Evolutionary conservation across 129 eudicot genomes (phyloP), one percentile per base, ranked within the genome.

Genomic region (Pseudognaphalium luteoalbum): DNA sequence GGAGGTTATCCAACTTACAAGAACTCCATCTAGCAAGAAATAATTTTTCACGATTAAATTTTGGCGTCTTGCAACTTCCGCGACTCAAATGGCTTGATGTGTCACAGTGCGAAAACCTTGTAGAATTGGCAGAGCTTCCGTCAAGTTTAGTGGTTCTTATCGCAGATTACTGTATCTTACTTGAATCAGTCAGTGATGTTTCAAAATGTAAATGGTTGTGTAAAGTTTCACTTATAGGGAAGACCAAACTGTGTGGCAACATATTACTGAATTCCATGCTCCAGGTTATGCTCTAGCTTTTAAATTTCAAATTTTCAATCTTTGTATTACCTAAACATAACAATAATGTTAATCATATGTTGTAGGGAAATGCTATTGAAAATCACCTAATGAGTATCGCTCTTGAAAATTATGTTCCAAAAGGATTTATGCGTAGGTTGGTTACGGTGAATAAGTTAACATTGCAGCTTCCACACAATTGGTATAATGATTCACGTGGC

Each of bases 151-250:
- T 58, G 4, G 20, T 10, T 73, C 77, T 73, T 58, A 35, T 15
- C 7, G 69, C 68, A 5, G 17, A 58, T 15, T 19, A 14, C 11
- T 73, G 77, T 41, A 8, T 0, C 10, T 57, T 56, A 25, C 77
- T 73, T 6, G 66, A 35, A 15, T 37, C 8, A 7, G 57, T 60
- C 32, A 41, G 70, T 22, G 60, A 60, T 17, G 62, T 32, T 20
- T 42, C 70, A 42, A 61, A 59, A 34, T 73, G 70, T 41, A 74
- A 74, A 60, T 74, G 78, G 78, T 62, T 74, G 22, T 74, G 78
- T 70, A 25, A 41, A 6, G 44, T 74, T 17, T 28, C 71, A 42
- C 16, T 74, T 37, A n/a, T 20, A 7, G 64, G 68, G 15, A 12
- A 22, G 70, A 65, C 22, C 4, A 60, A 7, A 11, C 41, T 65